These are phyloP conservation scores for Phytophthora pinifolia DNA, from an alignment of 352 stramenopile genomes.

Conservation along the genomic window DNA sequence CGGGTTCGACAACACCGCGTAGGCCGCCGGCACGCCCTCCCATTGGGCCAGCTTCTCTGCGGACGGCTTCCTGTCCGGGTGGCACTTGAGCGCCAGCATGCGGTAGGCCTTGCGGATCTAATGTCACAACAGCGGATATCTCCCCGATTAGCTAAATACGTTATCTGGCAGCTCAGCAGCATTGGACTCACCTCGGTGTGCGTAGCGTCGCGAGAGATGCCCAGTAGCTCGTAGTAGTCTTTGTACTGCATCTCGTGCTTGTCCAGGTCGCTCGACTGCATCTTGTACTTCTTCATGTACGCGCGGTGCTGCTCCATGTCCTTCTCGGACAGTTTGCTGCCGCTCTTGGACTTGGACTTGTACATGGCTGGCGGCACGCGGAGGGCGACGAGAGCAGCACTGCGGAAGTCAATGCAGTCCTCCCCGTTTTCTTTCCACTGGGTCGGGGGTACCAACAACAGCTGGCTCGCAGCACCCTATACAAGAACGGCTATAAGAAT, in stretches of 20 bases:
- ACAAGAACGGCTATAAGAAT: too few species aligned
- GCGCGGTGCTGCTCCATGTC: conserved; percentile 82
- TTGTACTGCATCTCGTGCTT: conserved; percentile 67
- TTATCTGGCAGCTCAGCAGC: background rate
- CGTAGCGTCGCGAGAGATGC: conserved; percentile 50
- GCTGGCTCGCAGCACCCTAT: conserved; percentile 4
- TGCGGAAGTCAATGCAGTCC: too few species aligned
- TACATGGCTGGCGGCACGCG: conserved; percentile 4
- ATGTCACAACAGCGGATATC: conserved; percentile 1
- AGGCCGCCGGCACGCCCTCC: conserved; percentile 76
- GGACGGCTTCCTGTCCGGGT: conserved; percentile 92
- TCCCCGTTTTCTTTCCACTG: conserved; percentile 3
- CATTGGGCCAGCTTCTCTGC: conserved; percentile 63
- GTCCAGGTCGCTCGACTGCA: conserved; percentile 67
- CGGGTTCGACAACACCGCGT: conserved; percentile 75
- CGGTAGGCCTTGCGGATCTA: conserved; percentile 94
- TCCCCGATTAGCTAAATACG: conserved; percentile 3
- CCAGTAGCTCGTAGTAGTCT: conserved; percentile 79
- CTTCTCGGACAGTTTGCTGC: conserved; percentile 51
- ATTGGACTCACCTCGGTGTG: conserved; percentile 58
- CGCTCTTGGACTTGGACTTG: conserved; percentile 21
- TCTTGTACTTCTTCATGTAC: conserved; percentile 91
- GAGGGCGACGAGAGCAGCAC: too few species aligned
- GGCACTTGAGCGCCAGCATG: conserved; percentile 82
- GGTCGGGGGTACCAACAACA: conserved; percentile 12